A percentile compares a stretch with the other conserved stretches of the same genome.
These are phyloP conservation scores for Neurospora sublineolata DNA, from an alignment of 495 filamentous ascomycete genomes.

Conservation along the genomic window DNA sequence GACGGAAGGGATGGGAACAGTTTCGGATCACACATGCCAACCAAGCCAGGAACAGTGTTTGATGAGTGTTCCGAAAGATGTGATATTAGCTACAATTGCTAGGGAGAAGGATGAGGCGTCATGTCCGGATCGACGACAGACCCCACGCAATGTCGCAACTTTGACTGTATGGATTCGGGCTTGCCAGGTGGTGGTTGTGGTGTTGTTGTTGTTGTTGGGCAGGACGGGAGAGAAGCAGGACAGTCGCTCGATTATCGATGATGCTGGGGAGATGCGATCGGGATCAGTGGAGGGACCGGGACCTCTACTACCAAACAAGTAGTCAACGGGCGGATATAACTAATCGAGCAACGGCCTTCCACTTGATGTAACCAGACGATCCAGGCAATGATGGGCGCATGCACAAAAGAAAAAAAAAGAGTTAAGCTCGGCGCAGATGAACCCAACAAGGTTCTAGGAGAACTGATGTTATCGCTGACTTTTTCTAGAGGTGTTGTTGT, in stretches of 20 bases:
- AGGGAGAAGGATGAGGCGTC: background rate
- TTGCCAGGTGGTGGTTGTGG: background rate
- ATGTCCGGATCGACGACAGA: background rate
- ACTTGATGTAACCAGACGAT: background rate
- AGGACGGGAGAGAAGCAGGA: background rate
- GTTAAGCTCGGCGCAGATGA: background rate
- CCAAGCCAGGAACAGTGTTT: constrained; percentile 15
- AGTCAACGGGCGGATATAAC: background rate
- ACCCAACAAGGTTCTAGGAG: background rate
- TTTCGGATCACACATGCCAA: constrained; percentile 20
- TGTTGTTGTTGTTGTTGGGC: background rate
- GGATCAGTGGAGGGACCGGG: constrained; percentile 1
- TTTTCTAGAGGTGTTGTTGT: background rate
- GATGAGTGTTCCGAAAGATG: constrained; percentile 11
- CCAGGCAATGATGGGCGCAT: constrained; percentile 1
- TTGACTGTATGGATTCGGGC: background rate
- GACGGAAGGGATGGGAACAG: constrained; percentile 10
- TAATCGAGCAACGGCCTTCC: background rate
- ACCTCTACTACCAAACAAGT: constrained; percentile 3
- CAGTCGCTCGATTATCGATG: background rate
- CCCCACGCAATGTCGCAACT: background rate
- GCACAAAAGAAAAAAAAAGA: background rate
- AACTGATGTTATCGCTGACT: background rate
- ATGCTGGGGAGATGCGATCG: background rate
- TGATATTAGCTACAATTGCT: constrained; percentile 1